Evolutionary conservation across 305 asterid species (phyloP), one percentile per base, ranked within the genome.

Genomic region (Coffea humblotiana): DNA sequence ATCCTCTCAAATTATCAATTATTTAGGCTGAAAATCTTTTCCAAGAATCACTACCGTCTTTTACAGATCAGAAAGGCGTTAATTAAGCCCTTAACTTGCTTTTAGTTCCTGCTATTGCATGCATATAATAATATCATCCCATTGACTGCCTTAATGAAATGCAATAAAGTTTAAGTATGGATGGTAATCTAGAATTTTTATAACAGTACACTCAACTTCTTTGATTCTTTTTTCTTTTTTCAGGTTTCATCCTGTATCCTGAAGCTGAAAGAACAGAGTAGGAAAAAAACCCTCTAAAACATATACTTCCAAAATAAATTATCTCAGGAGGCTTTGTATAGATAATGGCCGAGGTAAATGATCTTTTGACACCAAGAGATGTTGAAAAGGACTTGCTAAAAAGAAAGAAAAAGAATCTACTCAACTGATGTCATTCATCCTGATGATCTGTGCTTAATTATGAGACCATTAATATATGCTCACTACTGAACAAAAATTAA

Each of bases 371-470:
- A 71, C 71, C 80, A 40, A 69, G 13, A 14, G 25, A 18, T 67
- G 79, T n/a, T 75, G 77, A 82, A 63, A 71, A 80, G 10, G 83
- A 65, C 82, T 73, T 77, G 80, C 71, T 71, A 80, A 77, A 86
- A 56, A 72, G 80, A 68, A 83, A 69, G 70, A 35, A 77, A 49
- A 89, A 76, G 83, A 78, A 83, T 85, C 84, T 78, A 78, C 80
- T 76, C 84, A 72, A 78, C 81, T 81, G 56, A 81, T 79, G 80
- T 68, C 82, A 83, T 79, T 79, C 85, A 78, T 72, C 61, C 74
- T 77, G 63, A 68, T 80, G 74, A 82, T 63, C 78, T 79, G 77
- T 78, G 49, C 73, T 27, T 78, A 61, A 81, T 65, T 70, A 84
- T 79, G 74, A 71, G 58, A 49, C 66, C 35, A 78, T 78, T 77